Base-by-base conservation (phyloP, 2,329 filamentous ascomycete species). In the Endothia cerciana region DNA sequence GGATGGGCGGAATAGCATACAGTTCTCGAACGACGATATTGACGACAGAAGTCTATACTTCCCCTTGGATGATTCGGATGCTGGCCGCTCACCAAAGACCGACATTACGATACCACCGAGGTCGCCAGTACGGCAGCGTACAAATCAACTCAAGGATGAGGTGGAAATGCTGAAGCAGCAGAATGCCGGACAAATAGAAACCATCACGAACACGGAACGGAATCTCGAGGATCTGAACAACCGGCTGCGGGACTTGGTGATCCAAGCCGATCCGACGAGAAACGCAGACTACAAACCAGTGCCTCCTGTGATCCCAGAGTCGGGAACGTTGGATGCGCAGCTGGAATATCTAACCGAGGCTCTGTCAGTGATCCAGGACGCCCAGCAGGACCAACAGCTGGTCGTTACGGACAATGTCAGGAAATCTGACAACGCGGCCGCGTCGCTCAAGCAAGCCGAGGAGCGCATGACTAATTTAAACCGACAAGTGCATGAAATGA, bases 21-120 rank as follows among this genome's bases (percentile, higher is more conserved):
- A 87, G 41, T 80, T 82, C 22, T 74, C 81, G 1, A 80, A 80
- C 47, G 85, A 87, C 19, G 84, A 87, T 58, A 93, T 97, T 72
- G 91, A 96, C 72, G 91, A 95, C 70, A 84, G 88, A 65, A 91
- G 88, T 73, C 80, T 93, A 8, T 95, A 94, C 73, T 82, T 85
- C 62, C 84, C 89, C 13, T 85, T 90, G 6, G 91, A 93, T 70
- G 85, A 87, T 66, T 76, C 89, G 25, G 87, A 91, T 69, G 83
- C 80, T 66, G 73, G 68, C 59, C 71, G 74, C 28, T 72, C 73
- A 40, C 77, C 76, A 60, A 80, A 80, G 65, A 80, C 81, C 61
- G 74, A 79, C 30, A 81, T 87, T n/a, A 83, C 85, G 65, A 87
- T 87, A 13, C 85, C 85, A n/a, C 71, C 82, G 40, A 87, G 86